Percentiles rank a stretch among this genome's conserved stretches.
Conservation (phyloP, 139 green algal species). For the Limnomonas spitsbergensis region DNA sequence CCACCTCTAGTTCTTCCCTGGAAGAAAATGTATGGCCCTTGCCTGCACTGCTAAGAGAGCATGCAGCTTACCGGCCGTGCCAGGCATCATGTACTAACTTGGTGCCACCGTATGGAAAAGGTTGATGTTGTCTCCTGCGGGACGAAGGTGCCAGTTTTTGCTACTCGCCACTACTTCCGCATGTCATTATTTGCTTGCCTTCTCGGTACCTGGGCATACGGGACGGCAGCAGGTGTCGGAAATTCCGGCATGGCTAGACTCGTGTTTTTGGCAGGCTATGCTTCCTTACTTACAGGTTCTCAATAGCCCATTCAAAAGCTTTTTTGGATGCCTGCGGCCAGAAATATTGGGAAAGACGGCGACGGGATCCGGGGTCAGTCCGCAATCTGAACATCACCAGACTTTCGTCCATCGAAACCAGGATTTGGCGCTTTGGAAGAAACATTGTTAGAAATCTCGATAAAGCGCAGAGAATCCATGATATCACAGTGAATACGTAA, state of each 20-base stretch:
- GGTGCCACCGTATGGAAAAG: slow-evolving; percentile 1
- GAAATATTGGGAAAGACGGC: too few species aligned
- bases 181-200: background rate
- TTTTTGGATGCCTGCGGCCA: background rate
- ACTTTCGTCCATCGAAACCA: background rate
- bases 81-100: background rate
- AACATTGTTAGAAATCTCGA: too few species aligned
- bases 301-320: background rate
- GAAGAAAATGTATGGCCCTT: too few species aligned
- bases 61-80: background rate
- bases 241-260: background rate
- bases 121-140: slow-evolving; percentile 3
- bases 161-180: too few species aligned
- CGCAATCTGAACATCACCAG: background rate
- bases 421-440: background rate
- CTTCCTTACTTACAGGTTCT: background rate
- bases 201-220: background rate
- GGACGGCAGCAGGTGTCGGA: background rate
- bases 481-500: too few species aligned
- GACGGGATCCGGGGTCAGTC: too few species aligned
- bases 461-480: too few species aligned
- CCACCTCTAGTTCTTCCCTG: too few species aligned
- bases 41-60: too few species aligned
- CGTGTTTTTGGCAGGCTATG: background rate
- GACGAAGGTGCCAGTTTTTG: too few species aligned